Evolutionary conservation across 148 eudicot species (phyloP).

Genomic region (Fagopyrum esculentum): DNA sequence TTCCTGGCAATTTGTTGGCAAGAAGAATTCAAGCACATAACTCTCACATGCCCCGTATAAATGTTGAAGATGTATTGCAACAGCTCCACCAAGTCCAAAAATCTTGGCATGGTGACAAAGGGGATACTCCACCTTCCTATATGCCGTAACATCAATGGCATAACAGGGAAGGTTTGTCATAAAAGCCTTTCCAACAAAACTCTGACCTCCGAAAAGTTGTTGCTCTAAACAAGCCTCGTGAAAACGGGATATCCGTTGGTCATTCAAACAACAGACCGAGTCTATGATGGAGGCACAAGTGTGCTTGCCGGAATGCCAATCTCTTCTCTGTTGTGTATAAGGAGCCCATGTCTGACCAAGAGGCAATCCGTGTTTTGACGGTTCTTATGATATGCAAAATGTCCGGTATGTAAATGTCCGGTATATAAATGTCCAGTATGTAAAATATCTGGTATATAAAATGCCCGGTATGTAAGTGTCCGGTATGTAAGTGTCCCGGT

Average conservation of each 20-base stretch:
- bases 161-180: constrained; percentile 62
- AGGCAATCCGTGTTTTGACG: constrained; percentile 42
- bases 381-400: constrained; percentile 35
- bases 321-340: constrained; percentile 27
- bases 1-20: constrained; percentile 42
- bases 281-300: constrained; percentile 36
- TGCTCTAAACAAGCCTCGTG: constrained; percentile 76
- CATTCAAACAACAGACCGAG: constrained; percentile 61
- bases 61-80: constrained; percentile 45
- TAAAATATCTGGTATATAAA: too few species aligned
- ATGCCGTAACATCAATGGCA: constrained; percentile 49
- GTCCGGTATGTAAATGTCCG: too few species aligned
- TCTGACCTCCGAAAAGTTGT: constrained; percentile 52
- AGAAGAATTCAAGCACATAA: constrained; percentile 70
- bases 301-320: neutral
- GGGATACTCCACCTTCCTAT: constrained; percentile 62
- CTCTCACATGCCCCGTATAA: constrained; percentile 19
- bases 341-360: constrained; percentile 73
- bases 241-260: constrained; percentile 46
- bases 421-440: too few species aligned
- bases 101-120: constrained; percentile 69
- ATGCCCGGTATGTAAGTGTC: too few species aligned
- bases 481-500: too few species aligned
- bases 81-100: constrained; percentile 48
- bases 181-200: constrained; percentile 72